Conservation (phyloP, 441 rosid species). For the Geranium incanum region DNA sequence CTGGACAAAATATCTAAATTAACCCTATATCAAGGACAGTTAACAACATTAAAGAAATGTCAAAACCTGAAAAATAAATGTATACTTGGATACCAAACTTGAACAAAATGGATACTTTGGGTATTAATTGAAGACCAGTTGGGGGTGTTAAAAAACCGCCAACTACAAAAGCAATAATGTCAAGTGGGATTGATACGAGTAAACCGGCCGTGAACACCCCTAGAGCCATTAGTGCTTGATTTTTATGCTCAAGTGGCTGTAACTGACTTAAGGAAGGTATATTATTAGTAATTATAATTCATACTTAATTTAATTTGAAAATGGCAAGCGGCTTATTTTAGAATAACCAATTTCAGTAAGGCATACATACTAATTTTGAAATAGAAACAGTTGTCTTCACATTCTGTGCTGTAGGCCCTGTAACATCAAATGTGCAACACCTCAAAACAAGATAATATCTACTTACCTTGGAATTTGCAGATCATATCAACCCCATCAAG, state of each 20-base stretch:
- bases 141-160: too few species aligned
- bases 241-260: not conserved
- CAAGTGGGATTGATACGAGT: too few species aligned
- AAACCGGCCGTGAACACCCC: too few species aligned
- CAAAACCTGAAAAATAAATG: not conserved
- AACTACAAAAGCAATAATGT: too few species aligned
- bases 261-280: not conserved
- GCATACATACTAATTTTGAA: too few species aligned
- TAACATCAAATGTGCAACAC: conserved; percentile 1
- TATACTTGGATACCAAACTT: not conserved
- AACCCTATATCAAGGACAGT: not conserved
- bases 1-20: not conserved
- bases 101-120: not conserved
- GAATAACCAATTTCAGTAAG: not conserved
- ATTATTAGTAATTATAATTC: not conserved
- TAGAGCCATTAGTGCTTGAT: not conserved
- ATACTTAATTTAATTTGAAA: not conserved
- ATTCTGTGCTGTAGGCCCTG: not conserved
- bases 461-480: conserved; percentile 32
- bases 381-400: too few species aligned
- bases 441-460: conserved; percentile 13
- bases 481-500: conserved; percentile 29
- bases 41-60: not conserved
- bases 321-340: not conserved
- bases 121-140: too few species aligned